phyloP scores from a whole-genome alignment of 2,329 filamentous ascomycete genomes.

The Monilinia fructigena region DNA sequence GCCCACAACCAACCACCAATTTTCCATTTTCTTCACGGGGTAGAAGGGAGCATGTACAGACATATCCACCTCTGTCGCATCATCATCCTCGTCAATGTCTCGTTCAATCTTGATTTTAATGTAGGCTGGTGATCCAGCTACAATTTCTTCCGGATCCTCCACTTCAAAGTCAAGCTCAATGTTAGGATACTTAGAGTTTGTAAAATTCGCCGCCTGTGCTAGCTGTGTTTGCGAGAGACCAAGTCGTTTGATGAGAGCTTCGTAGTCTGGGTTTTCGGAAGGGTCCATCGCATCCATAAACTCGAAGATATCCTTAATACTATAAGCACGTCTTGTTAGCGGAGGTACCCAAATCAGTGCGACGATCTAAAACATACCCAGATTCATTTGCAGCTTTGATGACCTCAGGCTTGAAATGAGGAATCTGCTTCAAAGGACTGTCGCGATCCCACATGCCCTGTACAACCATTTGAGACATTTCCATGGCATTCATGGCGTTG shows the following conservation, averaged over 20 bases:
- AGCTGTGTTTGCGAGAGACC: conserved; percentile 79
- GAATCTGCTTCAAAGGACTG: conserved; percentile 94
- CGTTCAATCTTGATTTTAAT: conserved; percentile 82
- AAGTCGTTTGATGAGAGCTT: conserved; percentile 72
- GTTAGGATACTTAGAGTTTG: conserved; percentile 94
- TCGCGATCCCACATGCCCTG: conserved; percentile 99
- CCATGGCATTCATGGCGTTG: conserved; percentile 98
- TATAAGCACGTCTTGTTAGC: conserved; percentile 44
- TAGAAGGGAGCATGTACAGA: conserved; percentile 96
- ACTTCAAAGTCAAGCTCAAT: conserved; percentile 88
- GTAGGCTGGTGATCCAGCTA: conserved; percentile 76
- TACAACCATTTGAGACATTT: conserved; percentile 98
- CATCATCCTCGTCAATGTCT: conserved; percentile 71
- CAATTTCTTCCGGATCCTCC: conserved; percentile 75
- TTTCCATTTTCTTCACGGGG: conserved; percentile 87
- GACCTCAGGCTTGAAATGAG: conserved; percentile 82
- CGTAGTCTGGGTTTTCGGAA: conserved; percentile 82
- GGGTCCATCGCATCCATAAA: conserved; percentile 99
- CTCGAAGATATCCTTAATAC: conserved; percentile 90
- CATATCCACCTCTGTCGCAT: conserved; percentile 68
- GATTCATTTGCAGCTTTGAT: conserved; percentile 80
- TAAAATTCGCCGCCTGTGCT: conserved; percentile 87
- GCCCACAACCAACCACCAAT: conserved; percentile 97
- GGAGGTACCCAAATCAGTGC: not conserved
- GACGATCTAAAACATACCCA: conserved; percentile 54